Conservation (phyloP, 768 basidiomycete genomes). For the Macrolepiota albuminosa region DNA sequence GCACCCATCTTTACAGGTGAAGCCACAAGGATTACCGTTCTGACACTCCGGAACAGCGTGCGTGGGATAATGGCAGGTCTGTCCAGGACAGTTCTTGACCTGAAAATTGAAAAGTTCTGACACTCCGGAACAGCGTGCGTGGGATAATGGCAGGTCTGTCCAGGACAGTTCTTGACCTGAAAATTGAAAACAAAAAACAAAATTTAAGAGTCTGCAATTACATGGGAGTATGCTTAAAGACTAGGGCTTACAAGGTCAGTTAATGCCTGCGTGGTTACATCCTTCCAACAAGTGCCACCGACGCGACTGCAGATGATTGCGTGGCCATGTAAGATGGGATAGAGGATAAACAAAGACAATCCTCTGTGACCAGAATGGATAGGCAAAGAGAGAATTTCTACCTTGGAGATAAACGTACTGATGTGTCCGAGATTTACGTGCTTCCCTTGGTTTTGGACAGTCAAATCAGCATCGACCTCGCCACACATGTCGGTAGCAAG, state of each 20-base stretch:
- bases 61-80: constrained; percentile 35
- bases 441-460: constrained; percentile 21
- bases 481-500: constrained; percentile 32
- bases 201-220: neutral
- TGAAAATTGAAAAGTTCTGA: constrained; percentile 1
- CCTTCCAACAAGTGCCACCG: constrained; percentile 22
- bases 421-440: constrained; percentile 26
- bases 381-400: neutral
- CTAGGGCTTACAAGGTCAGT: constrained; percentile 27
- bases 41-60: constrained; percentile 34
- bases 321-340: constrained; percentile 30
- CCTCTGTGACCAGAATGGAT: constrained; percentile 20
- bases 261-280: constrained; percentile 24
- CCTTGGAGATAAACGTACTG: constrained; percentile 12
- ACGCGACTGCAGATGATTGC: constrained; percentile 25
- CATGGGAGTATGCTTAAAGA: neutral
- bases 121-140: constrained; percentile 34
- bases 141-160: constrained; percentile 34
- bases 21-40: constrained; percentile 35
- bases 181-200: neutral
- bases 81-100: constrained; percentile 9
- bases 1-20: constrained; percentile 42
- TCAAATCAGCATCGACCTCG: constrained; percentile 27
- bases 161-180: constrained; percentile 9
- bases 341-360: constrained; percentile 39